Conservation (phyloP, 2,329 filamentous ascomycete genomes). For the Nemania serpens region DNA sequence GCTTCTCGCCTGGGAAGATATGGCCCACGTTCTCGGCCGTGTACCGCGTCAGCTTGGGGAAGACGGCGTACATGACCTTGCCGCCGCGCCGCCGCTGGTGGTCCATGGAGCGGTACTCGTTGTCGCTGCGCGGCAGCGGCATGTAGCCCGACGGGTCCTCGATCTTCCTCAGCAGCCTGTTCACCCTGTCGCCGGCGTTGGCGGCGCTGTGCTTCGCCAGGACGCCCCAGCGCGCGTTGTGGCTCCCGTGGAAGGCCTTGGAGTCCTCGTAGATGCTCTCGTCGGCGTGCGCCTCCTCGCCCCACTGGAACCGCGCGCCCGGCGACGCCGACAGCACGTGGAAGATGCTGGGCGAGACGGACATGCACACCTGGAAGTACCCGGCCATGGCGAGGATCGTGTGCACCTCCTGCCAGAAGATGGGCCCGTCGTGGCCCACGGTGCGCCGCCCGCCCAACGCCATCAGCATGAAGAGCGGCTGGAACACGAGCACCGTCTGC, state of each 20-base stretch:
- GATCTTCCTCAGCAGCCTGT: too few relatives aligned
- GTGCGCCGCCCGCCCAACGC: conserved; percentile 14
- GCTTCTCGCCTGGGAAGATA: too few relatives aligned
- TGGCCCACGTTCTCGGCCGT: conserved; percentile 31
- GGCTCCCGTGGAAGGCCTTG: conserved; percentile 26
- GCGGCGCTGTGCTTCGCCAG: conserved; percentile 13
- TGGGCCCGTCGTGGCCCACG: not conserved
- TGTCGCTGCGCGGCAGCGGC: conserved; percentile 16
- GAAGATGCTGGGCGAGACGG: conserved; percentile 38
- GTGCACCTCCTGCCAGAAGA: conserved; percentile 38
- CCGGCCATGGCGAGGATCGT: conserved; percentile 37
- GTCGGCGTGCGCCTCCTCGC: conserved; percentile 35
- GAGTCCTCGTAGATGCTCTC: conserved; percentile 32
- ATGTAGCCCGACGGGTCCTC: not conserved
- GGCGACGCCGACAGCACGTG: conserved; percentile 40
- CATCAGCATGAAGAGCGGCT: conserved; percentile 45
- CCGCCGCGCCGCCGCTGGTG: conserved; percentile 39
- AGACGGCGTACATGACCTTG: conserved; percentile 41
- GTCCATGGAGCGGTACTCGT: conserved; percentile 20
- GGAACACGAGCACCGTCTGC: conserved; percentile 42
- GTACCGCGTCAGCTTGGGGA: conserved; percentile 41
- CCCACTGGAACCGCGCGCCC: conserved; percentile 38
- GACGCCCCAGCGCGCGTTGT: conserved; percentile 25
- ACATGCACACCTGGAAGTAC: conserved; percentile 39
- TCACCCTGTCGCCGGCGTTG: not conserved